Evolutionary conservation across 140 eudicot genomes (phyloP), one percentile per base, ranked within the genome.

Genomic region (Flaveria floridana): DNA sequence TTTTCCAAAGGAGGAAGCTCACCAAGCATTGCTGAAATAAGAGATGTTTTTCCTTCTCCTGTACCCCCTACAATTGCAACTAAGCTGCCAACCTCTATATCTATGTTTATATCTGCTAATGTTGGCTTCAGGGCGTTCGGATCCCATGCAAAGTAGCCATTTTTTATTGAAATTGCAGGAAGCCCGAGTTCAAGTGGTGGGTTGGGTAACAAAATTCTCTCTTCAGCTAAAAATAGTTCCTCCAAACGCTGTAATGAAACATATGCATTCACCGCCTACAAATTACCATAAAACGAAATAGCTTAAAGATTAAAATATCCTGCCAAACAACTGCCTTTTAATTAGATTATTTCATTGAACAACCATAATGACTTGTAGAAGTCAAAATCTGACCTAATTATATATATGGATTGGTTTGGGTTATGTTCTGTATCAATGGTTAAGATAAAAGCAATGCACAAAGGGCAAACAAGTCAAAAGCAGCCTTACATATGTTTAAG

Each of bases 1-100:
- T 79, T 84, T 74, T 81, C 85, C 72, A 72, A 66, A 67, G 96
- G 82, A 76, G 99, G 96, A 87, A 93, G 87, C 78, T 93, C 99
- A 26, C 97, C 96, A 16, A 93, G 91, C 99, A 93, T 93, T 78
- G 99, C 99, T 61, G 99, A 87, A 48, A 90, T 74, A 52, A 93
- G 91, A 21, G 99, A 93, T 57, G 99, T 93, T 76, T 93, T 93
- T 66, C 98, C 98, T 80, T 93, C 98, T 63, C 98, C 98, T 69
- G 98, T 93, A 28, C 93, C 84, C 19, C 98, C 98, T 59, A 93
- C 98, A 57, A 93, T 79, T 63, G 98, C 97, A 15, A 93, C 96
- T 68, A 93, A 78, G 84, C 97, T 88, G 51, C 98, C 98, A 56
- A 83, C 82, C 58, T 83, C 84, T 86, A 93, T 82, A 46, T 90